phyloP scores from a whole-genome alignment of 345 rosid species.

The Populus pruinosa region DNA sequence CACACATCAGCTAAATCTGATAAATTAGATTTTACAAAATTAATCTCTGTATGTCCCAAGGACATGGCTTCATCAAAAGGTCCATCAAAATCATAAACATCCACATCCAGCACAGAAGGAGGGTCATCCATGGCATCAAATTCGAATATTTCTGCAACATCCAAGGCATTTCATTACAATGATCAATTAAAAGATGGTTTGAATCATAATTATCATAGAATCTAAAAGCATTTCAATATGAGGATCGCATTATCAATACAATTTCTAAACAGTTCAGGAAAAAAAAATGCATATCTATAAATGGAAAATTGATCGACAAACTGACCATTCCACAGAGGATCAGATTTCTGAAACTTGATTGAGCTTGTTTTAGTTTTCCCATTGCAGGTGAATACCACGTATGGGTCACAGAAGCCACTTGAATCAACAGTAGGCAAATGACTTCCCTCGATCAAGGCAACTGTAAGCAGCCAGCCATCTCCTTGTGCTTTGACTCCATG shows the following conservation, averaged over 20 bases:
- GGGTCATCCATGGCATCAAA: conserved; percentile 98
- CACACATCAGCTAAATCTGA: conserved; percentile 89
- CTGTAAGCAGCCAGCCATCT: conserved; percentile 92
- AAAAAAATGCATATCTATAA: neutral
- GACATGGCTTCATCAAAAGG: conserved; percentile 88
- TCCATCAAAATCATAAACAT: conserved; percentile 92
- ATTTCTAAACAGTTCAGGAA: neutral
- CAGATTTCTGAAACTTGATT: conserved; percentile 83
- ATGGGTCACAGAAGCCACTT: conserved; percentile 87
- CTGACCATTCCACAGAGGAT: conserved; percentile 93
- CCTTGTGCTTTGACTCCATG: conserved; percentile 97
- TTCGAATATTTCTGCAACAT: conserved; percentile 87
- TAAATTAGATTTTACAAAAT: conserved; percentile 78
- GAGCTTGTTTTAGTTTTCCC: conserved; percentile 92
- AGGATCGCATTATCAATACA: conserved; percentile 8
- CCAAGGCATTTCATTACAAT: conserved; percentile 13
- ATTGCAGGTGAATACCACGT: conserved; percentile 84
- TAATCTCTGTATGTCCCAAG: conserved; percentile 76
- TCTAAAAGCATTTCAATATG: neutral
- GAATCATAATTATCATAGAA: conserved; percentile 6
- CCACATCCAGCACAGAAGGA: conserved; percentile 86
- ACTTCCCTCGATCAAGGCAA: conserved; percentile 84
- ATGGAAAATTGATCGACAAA: conserved; percentile 15
- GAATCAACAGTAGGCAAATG: conserved; percentile 89
- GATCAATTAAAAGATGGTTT: conserved; percentile 8